Conservation (phyloP, 345 rosid genomes). For the Hypericum androsaemum region DNA sequence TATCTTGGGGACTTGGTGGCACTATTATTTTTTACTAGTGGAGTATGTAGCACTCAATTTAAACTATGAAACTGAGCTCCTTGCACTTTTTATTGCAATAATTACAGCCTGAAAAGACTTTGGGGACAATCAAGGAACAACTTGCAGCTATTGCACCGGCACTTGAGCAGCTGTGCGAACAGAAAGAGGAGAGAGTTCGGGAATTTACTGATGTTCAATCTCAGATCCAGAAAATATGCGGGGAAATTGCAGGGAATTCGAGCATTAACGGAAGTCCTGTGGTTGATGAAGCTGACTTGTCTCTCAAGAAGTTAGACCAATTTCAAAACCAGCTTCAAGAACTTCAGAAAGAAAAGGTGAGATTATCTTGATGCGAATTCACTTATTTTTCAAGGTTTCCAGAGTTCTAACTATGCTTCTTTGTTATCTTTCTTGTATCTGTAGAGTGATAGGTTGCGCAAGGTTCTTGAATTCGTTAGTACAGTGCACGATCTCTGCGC, state of each 20-base stretch:
- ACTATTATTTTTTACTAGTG: constrained; percentile 7
- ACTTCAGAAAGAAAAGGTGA: constrained; percentile 91
- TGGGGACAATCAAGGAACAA: constrained; percentile 93
- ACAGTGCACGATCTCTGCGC: constrained; percentile 91
- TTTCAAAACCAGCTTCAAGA: constrained; percentile 69
- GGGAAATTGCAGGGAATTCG: constrained; percentile 67
- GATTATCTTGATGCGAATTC: background rate
- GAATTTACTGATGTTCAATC: constrained; percentile 72
- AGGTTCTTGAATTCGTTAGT: constrained; percentile 84
- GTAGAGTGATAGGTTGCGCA: constrained; percentile 80
- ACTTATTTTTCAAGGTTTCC: background rate
- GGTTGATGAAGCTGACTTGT: constrained; percentile 76
- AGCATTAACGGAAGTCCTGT: constrained; percentile 40
- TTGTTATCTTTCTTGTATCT: constrained; percentile 15
- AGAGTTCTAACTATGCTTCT: background rate
- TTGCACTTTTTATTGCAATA: constrained; percentile 10
- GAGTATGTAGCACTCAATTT: background rate
- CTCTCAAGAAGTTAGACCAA: constrained; percentile 73
- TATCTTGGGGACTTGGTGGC: background rate
- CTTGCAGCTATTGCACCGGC: constrained; percentile 88
- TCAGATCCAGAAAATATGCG: constrained; percentile 83
- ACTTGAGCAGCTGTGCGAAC: constrained; percentile 84
- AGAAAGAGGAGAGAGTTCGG: constrained; percentile 76
- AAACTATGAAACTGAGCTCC: background rate
- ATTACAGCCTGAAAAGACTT: constrained; percentile 61